Base-by-base conservation (phyloP, 768 basidiomycete genomes). In the Russula olivacea region DNA sequence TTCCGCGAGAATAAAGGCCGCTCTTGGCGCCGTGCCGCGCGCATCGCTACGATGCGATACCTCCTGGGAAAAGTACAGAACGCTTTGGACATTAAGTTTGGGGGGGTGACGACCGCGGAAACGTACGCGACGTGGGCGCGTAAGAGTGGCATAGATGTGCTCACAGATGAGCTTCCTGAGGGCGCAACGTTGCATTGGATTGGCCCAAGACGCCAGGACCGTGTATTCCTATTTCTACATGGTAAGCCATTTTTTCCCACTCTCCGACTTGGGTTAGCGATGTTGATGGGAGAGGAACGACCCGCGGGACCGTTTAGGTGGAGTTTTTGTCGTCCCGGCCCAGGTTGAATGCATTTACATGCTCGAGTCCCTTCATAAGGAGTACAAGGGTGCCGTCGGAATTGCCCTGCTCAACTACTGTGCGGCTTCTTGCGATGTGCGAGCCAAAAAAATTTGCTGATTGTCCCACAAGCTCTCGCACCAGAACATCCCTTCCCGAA, bases 111-210 rank as follows among this genome's bases (percentile, higher is more conserved):
- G 28, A 61, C 58, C 5, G 21, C 41, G 10, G 58, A 60, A 32
- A 10, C 15, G 17, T 58, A 58, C 17, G 34, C n/a, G 0, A 8
- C 28, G 8, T 59, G 58, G 58, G 50, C 49, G 21, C 30, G 15
- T 21, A 43, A 43, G 21, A 43, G 17, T 9, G 32, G 40, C 14
- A 14, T 11, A 9, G 54, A 64, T 21, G 36, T 21, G 23, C 32
- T 61, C 15, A 61, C 60, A 2, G 53, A 61, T 14, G 53, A 43
- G 23, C 38, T 62, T 36, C 17, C 47, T 4, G 60, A 62, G 4
- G 60, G 59, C 5, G 60, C 59, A 34, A 49, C n/a, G 21, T 14
- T 64, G 21, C 59, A 62, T n/a, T 55, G 60, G 63, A 30, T 64
- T 52, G 63, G 54, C 2, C 57, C 62, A 8, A 43, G 59, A 3